Evolutionary conservation across 176 grass and related monocot species (phyloP).

Genomic region (Oryza glaberrima): DNA sequence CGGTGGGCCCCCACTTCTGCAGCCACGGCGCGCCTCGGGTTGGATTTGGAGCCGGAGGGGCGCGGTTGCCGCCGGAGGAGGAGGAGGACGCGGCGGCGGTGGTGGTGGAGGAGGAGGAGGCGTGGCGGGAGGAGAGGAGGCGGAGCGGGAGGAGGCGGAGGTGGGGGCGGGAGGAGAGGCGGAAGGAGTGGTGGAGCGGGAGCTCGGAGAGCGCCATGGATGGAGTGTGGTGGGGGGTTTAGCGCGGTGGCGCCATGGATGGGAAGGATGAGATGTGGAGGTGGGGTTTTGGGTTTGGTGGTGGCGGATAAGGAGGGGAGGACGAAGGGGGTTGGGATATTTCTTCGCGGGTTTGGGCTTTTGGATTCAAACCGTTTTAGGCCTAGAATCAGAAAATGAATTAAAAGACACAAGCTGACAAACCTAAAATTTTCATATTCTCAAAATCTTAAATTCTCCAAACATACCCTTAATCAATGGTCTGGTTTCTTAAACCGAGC

Average conservation of each 20-base stretch:
- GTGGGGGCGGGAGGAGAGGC: constrained; percentile 51
- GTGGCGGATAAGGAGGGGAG: constrained; percentile 35
- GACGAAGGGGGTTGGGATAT: neutral
- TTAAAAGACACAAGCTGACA: too few species aligned
- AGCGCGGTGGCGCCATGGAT: constrained; percentile 58
- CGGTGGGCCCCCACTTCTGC: constrained; percentile 63
- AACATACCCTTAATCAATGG: too few species aligned
- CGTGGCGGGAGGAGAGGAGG: constrained; percentile 36
- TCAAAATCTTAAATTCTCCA: too few species aligned
- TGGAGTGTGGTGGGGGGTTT: constrained; percentile 11
- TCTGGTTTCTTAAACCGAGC: too few species aligned
- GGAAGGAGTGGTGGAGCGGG: constrained; percentile 65
- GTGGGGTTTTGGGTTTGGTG: constrained; percentile 26
- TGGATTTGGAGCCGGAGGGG: constrained; percentile 21
- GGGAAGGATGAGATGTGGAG: neutral
- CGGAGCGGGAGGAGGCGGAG: constrained; percentile 43
- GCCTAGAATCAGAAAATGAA: too few species aligned
- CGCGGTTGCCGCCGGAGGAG: constrained; percentile 37
- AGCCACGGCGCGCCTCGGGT: constrained; percentile 63
- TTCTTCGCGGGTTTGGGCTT: constrained; percentile 34
- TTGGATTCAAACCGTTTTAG: constrained; percentile 7
- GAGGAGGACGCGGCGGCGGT: constrained; percentile 20
- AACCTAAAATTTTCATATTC: too few species aligned
- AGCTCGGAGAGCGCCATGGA: constrained; percentile 80
- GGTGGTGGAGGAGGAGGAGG: constrained; percentile 19